Evolutionary conservation across 495 filamentous ascomycete species (phyloP).

Genomic region (Penicillium roqueforti): DNA sequence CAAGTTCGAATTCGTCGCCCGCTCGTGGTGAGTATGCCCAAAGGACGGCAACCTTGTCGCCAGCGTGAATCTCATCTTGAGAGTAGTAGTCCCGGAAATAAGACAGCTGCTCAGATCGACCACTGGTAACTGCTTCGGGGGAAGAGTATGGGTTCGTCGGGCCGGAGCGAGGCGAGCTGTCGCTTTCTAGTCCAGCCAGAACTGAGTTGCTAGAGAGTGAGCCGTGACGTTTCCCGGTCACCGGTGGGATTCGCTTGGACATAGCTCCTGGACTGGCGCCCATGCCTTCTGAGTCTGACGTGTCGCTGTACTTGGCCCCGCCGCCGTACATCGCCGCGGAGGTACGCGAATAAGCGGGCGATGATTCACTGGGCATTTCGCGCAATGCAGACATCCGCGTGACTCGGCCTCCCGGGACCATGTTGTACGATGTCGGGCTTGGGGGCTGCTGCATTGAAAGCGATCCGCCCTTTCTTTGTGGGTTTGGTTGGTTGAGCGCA

Average conservation of each 20-base stretch:
- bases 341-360: slow-evolving; percentile 50
- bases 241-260: slow-evolving; percentile 52
- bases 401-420: slow-evolving; percentile 82
- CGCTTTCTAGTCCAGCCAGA: slow-evolving; percentile 62
- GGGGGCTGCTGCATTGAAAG: slow-evolving; percentile 47
- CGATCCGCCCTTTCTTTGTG: slow-evolving; percentile 54
- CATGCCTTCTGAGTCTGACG: slow-evolving; percentile 77
- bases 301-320: slow-evolving; percentile 56
- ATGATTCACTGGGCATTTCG: slow-evolving; percentile 52
- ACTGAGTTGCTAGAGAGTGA: slow-evolving; percentile 87
- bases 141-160: slow-evolving; percentile 76
- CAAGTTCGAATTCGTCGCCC: slow-evolving; percentile 87
- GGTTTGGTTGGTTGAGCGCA: slow-evolving; percentile 83
- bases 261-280: slow-evolving; percentile 76
- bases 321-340: slow-evolving; percentile 40
- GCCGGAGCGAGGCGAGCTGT: slow-evolving; percentile 68
- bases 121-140: slow-evolving; percentile 75
- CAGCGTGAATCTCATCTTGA: slow-evolving; percentile 88
- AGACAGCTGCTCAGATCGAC: slow-evolving; percentile 89
- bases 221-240: slow-evolving; percentile 73
- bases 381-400: slow-evolving; percentile 95
- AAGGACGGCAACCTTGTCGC: slow-evolving; percentile 82
- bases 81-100: slow-evolving; percentile 99
- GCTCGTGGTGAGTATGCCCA: slow-evolving; percentile 98
- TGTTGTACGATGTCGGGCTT: slow-evolving; percentile 60